Base-by-base conservation (phyloP, 768 basidiomycete genomes). In the Tulasnella sp. region DNA sequence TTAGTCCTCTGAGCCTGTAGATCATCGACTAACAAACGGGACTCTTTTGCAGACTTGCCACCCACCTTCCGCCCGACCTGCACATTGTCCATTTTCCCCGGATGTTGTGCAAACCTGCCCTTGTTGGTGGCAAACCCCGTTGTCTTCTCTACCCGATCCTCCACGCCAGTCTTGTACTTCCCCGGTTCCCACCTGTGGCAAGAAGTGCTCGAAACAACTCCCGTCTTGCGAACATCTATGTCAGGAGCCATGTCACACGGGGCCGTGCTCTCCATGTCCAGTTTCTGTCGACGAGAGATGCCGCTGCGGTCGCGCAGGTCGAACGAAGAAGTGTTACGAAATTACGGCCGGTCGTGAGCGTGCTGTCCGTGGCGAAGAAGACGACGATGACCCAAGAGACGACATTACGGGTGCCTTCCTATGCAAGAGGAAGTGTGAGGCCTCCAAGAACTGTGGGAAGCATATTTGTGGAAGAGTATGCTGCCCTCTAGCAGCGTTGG, bases 381-480 rank as follows among this genome's bases (percentile, higher is more conserved):
- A 76, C 37, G 67, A 37, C 11, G 34, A 36, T 29, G 17, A 83
- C 19, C 37, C 38, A 83, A 64, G 82, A 80, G 36, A 85, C 52
- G 80, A 82, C 3, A 77, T 77, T 0, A 82, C 83, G 0, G 84
- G 81, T 73, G 83, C 93, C 75, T 86, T 96, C 54, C 82, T 91
- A 0, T 99, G 97, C 82, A 91, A 94, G 75, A 87, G 88, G 39
- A 88, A 90, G 1, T 99, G 97, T 81, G 84, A 84, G 25, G 92
- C 91, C 0, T 84, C 94, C 12, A 88, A 95, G 19, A 87, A 88
- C 9, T 99, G 97, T 81, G 94, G 96, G 0, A 86, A 90, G 29
- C 97, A 99, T 80, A 90, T 91, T 78, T 99, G 97, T 81, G 85
- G 86, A 22, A 87, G 96, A 3, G 77, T 91, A 11, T 99, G 97